A percentile compares a stretch with the other conserved stretches of the same genome.
Conservation (phyloP, 163 green algal species). For the Picocystis sp. region DNA sequence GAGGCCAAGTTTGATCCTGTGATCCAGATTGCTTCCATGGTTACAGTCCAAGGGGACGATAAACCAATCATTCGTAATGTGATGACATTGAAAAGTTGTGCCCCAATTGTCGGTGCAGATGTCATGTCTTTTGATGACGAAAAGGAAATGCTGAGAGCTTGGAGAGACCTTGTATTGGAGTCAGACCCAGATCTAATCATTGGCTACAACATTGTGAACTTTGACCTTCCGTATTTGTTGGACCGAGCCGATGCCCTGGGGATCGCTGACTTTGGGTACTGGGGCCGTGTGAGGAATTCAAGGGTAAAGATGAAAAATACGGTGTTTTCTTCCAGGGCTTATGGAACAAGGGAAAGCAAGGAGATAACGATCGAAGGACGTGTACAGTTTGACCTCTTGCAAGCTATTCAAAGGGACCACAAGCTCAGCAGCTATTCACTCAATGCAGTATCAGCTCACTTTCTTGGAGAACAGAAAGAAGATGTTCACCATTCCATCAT, state of each 20-base stretch:
- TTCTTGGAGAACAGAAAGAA: constrained; percentile 90
- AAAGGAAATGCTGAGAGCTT: constrained; percentile 51
- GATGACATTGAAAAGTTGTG: constrained; percentile 82
- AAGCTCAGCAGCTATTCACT: constrained; percentile 89
- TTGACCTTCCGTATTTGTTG: constrained; percentile 95
- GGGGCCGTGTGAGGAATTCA: constrained; percentile 2
- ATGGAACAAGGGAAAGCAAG: constrained; percentile 95
- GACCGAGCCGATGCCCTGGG: constrained; percentile 59
- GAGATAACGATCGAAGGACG: constrained; percentile 93
- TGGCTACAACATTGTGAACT: constrained; percentile 99
- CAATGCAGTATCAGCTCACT: constrained; percentile 83
- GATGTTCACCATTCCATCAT: constrained; percentile 96
- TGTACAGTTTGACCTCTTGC: constrained; percentile 89
- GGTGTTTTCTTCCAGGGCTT: constrained; percentile 65
- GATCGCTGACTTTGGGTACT: constrained; percentile 20
- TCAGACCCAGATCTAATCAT: constrained; percentile 84
- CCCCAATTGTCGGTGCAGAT: constrained; percentile 79
- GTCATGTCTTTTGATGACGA: constrained; percentile 86
- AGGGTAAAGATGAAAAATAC: constrained; percentile 50
- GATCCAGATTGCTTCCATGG: constrained; percentile 91
- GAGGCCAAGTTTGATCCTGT: constrained; percentile 84
- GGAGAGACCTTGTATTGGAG: constrained; percentile 70
- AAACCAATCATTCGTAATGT: constrained; percentile 76
- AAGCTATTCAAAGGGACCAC: constrained; percentile 87
- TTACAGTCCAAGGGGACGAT: constrained; percentile 65